phyloP scores from a whole-genome alignment of 192 early-diverging fungal genomes.

The Chytriomyces confervae region DNA sequence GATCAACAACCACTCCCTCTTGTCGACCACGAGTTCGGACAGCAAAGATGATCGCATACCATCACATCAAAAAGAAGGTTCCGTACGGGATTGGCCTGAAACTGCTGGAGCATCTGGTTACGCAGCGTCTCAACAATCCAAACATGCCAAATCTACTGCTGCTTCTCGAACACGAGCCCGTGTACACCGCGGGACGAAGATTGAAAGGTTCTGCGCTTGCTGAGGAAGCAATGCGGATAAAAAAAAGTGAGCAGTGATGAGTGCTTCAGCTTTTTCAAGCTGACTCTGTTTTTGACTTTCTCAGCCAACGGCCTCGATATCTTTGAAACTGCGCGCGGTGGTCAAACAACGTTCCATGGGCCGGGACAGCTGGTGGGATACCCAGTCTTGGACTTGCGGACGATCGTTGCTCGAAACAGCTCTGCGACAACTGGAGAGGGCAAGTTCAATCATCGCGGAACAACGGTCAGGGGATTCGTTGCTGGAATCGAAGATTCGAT shows the following conservation, averaged over 20 bases:
- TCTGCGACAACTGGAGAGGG: not conserved
- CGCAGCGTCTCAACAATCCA: not conserved
- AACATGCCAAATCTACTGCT: constrained; percentile 42
- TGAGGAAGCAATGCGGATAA: constrained; percentile 12
- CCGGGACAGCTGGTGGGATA: constrained; percentile 97
- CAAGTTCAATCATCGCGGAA: constrained; percentile 34
- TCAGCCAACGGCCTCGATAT: constrained; percentile 14
- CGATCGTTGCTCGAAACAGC: constrained; percentile 44
- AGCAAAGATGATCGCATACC: constrained; percentile 3
- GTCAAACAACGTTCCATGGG: constrained; percentile 96
- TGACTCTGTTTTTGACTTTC: constrained; percentile 11
- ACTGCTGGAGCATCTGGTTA: constrained; percentile 66
- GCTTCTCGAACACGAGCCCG: constrained; percentile 81
- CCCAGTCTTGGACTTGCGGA: constrained; percentile 82
- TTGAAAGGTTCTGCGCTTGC: constrained; percentile 57
- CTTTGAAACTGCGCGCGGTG: constrained; percentile 78
- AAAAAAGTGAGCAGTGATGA: constrained; percentile 13
- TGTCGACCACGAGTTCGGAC: not conserved
- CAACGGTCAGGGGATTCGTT: constrained; percentile 81
- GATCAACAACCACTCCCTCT: not conserved
- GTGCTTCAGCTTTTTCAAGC: not conserved
- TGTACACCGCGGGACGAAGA: constrained; percentile 89
- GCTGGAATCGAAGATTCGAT: constrained; percentile 76
- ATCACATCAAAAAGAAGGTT: constrained; percentile 26
- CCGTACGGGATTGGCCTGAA: constrained; percentile 64